Evolutionary conservation across 352 stramenopile genomes (phyloP).

Genomic region (Globisporangium middletonii): DNA sequence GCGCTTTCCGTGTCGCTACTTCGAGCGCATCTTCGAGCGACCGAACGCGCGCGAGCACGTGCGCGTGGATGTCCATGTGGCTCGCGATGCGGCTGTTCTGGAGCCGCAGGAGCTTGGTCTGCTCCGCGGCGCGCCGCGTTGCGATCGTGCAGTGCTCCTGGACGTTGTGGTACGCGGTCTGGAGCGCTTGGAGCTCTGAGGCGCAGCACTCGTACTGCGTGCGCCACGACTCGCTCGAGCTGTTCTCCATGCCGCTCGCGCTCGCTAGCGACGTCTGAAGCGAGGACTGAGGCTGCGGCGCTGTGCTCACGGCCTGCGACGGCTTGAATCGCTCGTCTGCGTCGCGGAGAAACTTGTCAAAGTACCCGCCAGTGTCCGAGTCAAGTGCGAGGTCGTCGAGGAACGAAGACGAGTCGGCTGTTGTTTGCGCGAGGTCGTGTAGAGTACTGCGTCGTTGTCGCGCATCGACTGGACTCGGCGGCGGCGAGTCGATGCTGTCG

Average conservation of each 20-base stretch:
- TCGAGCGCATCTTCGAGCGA: slow-evolving; percentile 49
- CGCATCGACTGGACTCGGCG: not conserved
- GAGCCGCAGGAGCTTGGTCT: slow-evolving; percentile 58
- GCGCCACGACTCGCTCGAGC: slow-evolving; percentile 13
- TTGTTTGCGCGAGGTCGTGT: not conserved
- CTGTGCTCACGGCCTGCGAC: not conserved
- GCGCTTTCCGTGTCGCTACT: slow-evolving; percentile 25
- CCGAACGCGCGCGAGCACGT: slow-evolving; percentile 41
- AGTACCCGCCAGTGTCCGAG: slow-evolving; percentile 11
- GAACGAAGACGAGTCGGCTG: slow-evolving; percentile 5
- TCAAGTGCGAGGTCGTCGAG: slow-evolving; percentile 13
- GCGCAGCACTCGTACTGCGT: slow-evolving; percentile 18
- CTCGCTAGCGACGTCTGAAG: not conserved
- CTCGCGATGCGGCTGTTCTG: slow-evolving; percentile 45
- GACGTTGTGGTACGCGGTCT: slow-evolving; percentile 25
- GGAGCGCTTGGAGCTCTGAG: slow-evolving; percentile 20
- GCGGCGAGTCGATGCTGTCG: not conserved
- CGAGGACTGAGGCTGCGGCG: not conserved
- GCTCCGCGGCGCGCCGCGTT: slow-evolving; percentile 48
- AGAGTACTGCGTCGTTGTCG: not conserved
- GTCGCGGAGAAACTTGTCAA: slow-evolving; percentile 18
- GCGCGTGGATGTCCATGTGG: slow-evolving; percentile 52
- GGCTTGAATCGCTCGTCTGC: slow-evolving; percentile 5
- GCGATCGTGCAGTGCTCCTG: slow-evolving; percentile 55
- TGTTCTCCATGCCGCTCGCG: slow-evolving; percentile 5